Conservation (phyloP, 1,284 basidiomycete species). For the Neolentinus lepideus region DNA sequence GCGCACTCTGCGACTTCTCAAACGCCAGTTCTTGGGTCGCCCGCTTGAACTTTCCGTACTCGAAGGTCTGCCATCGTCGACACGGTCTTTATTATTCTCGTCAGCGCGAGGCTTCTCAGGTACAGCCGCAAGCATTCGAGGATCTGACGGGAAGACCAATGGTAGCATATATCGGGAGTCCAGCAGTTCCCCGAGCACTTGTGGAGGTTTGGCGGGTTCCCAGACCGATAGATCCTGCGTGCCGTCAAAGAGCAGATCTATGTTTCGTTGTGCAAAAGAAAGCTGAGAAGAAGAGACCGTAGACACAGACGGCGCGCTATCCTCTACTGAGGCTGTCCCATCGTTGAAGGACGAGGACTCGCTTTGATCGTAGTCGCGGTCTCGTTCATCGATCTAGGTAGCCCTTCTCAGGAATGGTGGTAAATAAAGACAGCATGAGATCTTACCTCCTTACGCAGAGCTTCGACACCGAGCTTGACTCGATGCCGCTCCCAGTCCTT, state of each 20-base stretch:
- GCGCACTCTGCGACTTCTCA: conserved; percentile 49
- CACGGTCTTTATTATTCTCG: background rate
- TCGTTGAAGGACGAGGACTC: conserved; percentile 40
- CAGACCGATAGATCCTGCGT: conserved; percentile 58
- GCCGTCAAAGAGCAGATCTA: conserved; percentile 78
- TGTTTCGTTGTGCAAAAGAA: conserved; percentile 40
- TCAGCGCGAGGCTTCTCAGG: background rate
- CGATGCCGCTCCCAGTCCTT: conserved; percentile 93
- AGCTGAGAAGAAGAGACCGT: conserved; percentile 17
- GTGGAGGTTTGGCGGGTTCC: conserved; percentile 71
- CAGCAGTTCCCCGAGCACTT: conserved; percentile 80
- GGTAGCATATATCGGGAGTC: conserved; percentile 93
- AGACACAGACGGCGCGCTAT: conserved; percentile 21
- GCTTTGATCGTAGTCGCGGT: conserved; percentile 53
- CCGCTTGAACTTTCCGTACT: background rate
- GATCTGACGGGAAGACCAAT: conserved; percentile 72
- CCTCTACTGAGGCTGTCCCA: conserved; percentile 19
- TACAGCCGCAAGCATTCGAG: background rate
- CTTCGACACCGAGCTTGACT: conserved; percentile 76
- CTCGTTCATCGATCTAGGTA: conserved; percentile 55
- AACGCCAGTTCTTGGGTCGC: conserved; percentile 33
- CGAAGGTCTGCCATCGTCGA: background rate
- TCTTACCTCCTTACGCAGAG: conserved; percentile 68
- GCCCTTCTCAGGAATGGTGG: conserved; percentile 6
- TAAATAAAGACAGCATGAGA: background rate